Evolutionary conservation across 78 protist species (phyloP), one percentile per base, ranked within the genome.

Genomic region (Dictyostelium intermedium): DNA sequence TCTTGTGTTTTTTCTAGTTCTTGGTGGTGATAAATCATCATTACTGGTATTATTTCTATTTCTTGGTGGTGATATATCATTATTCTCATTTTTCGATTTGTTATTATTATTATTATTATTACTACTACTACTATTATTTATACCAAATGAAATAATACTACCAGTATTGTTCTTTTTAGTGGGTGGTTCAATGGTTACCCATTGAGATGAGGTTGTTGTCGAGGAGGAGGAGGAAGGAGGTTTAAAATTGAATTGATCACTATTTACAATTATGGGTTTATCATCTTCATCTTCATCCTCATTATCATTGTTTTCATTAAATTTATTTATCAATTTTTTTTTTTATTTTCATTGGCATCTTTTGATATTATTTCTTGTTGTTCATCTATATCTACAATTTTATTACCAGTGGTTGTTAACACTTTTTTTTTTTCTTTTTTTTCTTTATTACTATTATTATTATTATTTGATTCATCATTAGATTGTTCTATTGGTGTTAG

Each of bases 11-110:
- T n/a, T n/a, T 74, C 74, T 53, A 30, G 18, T 41, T 23, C 66
- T 43, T 83, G 61, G 63, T 72, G 82, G 91, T 9, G 91, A 73
- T 30, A 73, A 73, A 73, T 56, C 8, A 37, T 86, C 84, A 20
- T 25, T 9, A 53, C 25, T 53, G 5, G 27, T 39, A 37, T 20
- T 74, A 5, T 43, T 50, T 1, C 16, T 73, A 34, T 70, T 63
- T 83, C 56, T 83, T n/a, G 77, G 77, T 37, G 79, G 77, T n/a
- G 79, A 61, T 83, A 83, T n/a, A 66, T 60, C 74, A 39, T 25
- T 45, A 78, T 78, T n/a, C 1, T 50, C 23, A 50, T 50, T 50
- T 13, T 50, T 50, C 3, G 11, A 14, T 10, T 56, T 39, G 1
- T 41, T 37, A 41, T 80, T 53, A 80, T 80, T 80, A 39, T 63